Percentiles rank a stretch among this genome's conserved stretches.
Evolutionary conservation across 208 protist species (phyloP).

Genomic region (Trypanosoma scelopori): DNA sequence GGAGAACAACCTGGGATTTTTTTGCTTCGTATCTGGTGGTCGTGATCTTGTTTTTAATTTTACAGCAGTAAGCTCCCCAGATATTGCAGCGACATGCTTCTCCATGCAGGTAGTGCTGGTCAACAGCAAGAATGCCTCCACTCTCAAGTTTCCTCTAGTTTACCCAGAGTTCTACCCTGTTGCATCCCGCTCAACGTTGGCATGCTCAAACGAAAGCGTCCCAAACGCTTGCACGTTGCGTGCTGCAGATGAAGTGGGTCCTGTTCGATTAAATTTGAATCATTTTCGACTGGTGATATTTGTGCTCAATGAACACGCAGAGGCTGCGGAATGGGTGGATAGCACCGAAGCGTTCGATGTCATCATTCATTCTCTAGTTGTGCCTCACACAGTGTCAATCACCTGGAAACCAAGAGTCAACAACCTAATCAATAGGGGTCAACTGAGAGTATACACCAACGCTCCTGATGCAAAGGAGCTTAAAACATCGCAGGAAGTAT

Average conservation of each 20-base stretch:
- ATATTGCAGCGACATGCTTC: conserved; percentile 14
- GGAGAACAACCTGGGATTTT: conserved; percentile 34
- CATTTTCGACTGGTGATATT: conserved; percentile 38
- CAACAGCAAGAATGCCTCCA: conserved; percentile 7
- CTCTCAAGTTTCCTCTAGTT: conserved; percentile 31
- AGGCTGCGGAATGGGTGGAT: conserved; percentile 10
- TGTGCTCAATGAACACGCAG: conserved; percentile 1
- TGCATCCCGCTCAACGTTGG: conserved; percentile 27
- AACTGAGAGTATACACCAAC: conserved; percentile 18
- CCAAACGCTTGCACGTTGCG: conserved; percentile 37
- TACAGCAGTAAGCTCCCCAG: conserved; percentile 31
- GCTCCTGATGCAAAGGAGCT: neutral
- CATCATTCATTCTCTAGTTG: conserved; percentile 10
- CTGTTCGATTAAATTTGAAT: conserved; percentile 32
- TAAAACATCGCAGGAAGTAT: conserved; percentile 21
- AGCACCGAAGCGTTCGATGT: conserved; percentile 13
- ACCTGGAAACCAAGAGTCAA: conserved; percentile 34
- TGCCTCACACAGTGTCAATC: conserved; percentile 26
- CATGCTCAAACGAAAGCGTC: conserved; percentile 31
- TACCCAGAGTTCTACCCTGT: conserved; percentile 36
- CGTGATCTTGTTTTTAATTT: conserved; percentile 41
- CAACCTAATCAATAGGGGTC: conserved; percentile 22
- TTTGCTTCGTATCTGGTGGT: conserved; percentile 38
- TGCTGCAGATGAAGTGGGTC: conserved; percentile 24
- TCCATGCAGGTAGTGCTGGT: conserved; percentile 29